Conservation (phyloP, 768 basidiomycete species). For the Russula dissimulans region DNA sequence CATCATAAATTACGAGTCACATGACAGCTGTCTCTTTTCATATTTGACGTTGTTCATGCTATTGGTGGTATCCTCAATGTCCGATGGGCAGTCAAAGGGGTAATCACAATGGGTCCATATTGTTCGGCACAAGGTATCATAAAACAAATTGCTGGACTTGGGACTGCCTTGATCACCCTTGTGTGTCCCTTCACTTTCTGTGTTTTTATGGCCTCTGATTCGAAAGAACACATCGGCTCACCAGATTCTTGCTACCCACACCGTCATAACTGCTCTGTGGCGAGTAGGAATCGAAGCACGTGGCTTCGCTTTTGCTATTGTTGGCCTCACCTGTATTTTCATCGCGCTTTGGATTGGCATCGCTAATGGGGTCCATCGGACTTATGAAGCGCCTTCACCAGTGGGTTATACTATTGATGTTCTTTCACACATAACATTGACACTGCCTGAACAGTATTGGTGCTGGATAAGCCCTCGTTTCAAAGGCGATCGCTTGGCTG, state of each 20-base stretch:
- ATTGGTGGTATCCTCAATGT: constrained; percentile 31
- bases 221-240: constrained; percentile 22
- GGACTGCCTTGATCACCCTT: constrained; percentile 34
- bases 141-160: constrained; percentile 36
- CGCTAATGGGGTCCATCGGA: constrained; percentile 18
- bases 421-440: not conserved
- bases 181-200: constrained; percentile 21
- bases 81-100: constrained; percentile 30
- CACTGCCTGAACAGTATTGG: constrained; percentile 27
- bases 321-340: constrained; percentile 1
- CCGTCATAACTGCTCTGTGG: constrained; percentile 32
- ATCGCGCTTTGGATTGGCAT: constrained; percentile 31
- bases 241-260: constrained; percentile 30
- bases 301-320: constrained; percentile 19
- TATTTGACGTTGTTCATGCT: constrained; percentile 31
- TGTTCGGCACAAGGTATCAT: constrained; percentile 33
- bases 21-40: constrained; percentile 21
- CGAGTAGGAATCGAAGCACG: constrained; percentile 26
- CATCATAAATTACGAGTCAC: constrained; percentile 14
- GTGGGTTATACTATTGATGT: constrained; percentile 12
- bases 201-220: not conserved
- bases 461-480: constrained; percentile 35
- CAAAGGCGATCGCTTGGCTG: constrained; percentile 28
- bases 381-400: constrained; percentile 31
- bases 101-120: constrained; percentile 27